A percentile compares a stretch with the other conserved stretches of the same genome.
phyloP scores from a whole-genome alignment of 768 basidiomycete species.

The Lactarius deliciosus region DNA sequence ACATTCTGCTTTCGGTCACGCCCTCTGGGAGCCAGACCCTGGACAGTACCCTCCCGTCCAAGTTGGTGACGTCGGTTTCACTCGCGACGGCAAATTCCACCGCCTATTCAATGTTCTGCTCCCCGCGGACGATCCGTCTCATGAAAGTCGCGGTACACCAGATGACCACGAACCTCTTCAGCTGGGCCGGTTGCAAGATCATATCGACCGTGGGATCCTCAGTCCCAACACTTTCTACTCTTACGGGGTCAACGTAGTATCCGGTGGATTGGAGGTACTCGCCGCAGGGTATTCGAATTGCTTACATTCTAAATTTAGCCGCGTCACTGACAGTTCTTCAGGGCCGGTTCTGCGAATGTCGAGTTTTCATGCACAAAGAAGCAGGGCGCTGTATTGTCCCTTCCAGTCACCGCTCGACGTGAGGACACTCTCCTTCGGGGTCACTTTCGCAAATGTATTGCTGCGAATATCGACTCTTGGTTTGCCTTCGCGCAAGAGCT shows the following conservation, averaged over 20 bases:
- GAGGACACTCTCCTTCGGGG: neutral
- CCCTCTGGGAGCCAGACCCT: neutral
- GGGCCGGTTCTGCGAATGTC: neutral
- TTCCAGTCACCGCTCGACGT: neutral
- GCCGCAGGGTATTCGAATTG: neutral
- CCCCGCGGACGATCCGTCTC: neutral
- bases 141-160: neutral
- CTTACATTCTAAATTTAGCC: neutral
- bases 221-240: neutral
- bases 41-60: neutral
- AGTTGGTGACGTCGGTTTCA: neutral
- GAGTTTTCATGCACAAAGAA: neutral
- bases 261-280: neutral
- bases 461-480: neutral
- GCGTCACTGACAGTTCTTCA: neutral
- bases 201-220: neutral
- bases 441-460: neutral
- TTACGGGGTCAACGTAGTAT: neutral
- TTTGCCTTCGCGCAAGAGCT: neutral
- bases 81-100: conserved; percentile 1
- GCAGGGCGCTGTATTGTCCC: neutral
- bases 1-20: neutral
- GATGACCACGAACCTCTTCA: neutral
- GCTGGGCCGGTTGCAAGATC: neutral
- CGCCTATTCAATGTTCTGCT: neutral